Evolutionary conservation across 1,139 yeast species (phyloP).

Genomic region (Geotrichum reessii): DNA sequence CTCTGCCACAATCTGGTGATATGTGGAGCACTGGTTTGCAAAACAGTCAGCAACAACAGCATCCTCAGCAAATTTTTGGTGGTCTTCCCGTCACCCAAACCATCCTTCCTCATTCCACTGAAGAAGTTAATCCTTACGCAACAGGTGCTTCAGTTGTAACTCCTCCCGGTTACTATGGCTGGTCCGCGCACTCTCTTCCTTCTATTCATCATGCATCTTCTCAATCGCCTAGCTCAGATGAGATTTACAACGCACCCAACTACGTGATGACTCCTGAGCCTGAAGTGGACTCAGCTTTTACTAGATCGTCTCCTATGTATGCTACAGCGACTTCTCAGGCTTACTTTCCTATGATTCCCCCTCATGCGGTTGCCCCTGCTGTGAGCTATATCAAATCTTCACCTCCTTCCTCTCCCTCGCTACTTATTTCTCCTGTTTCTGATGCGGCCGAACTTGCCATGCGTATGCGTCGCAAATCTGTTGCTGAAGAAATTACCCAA

Average conservation of each 20-base stretch:
- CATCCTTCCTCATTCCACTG: conserved; percentile 1
- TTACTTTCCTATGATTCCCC: background rate
- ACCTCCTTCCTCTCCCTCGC: conserved; percentile 10
- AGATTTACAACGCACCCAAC: background rate
- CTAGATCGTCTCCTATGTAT: background rate
- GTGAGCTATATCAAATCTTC: conserved; percentile 5
- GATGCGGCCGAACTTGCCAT: conserved; percentile 3
- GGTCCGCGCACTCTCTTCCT: background rate
- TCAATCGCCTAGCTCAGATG: background rate
- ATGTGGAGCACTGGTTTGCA: conserved; percentile 5
- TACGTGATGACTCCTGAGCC: conserved; percentile 7
- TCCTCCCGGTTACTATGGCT: conserved; percentile 6
- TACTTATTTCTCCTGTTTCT: conserved; percentile 5
- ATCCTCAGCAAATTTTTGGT: background rate
- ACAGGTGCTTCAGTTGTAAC: conserved; percentile 2
- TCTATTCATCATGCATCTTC: background rate
- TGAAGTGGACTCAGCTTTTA: conserved; percentile 2
- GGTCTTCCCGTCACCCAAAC: conserved; percentile 12
- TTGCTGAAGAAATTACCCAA: conserved; percentile 2
- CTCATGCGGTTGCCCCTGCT: background rate
- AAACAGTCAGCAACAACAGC: background rate
- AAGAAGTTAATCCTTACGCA: background rate
- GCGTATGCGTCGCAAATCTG: background rate
- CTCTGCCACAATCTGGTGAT: conserved; percentile 2
- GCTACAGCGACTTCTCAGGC: conserved; percentile 2